Evolutionary conservation across 1,284 basidiomycete species (phyloP).

Genomic region (Ustilago curta): DNA sequence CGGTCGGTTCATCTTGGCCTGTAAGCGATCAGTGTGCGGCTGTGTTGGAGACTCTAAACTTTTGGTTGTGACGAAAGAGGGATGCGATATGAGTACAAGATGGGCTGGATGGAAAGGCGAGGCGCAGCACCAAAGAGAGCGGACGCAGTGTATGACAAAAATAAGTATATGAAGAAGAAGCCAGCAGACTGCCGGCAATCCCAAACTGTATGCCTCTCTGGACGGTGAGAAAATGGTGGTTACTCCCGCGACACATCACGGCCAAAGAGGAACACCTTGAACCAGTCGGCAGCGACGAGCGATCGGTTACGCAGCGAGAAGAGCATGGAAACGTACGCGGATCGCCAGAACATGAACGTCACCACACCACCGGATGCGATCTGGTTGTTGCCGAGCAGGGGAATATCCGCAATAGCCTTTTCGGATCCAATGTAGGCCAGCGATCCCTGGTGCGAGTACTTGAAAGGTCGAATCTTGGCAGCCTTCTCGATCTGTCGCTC

Average conservation of each 20-base stretch:
- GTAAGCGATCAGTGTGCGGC: neutral
- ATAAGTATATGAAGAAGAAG: neutral
- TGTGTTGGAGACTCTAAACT: neutral
- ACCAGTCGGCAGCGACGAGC: conserved; percentile 62
- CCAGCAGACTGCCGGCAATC: neutral
- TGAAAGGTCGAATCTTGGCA: conserved; percentile 59
- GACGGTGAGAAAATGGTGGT: neutral
- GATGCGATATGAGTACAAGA: conserved; percentile 21
- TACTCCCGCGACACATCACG: conserved; percentile 55
- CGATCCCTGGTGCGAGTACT: conserved; percentile 62
- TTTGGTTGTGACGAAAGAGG: conserved; percentile 14
- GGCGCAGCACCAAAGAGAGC: neutral
- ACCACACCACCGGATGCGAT: conserved; percentile 58
- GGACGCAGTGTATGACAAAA: neutral
- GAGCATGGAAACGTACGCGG: conserved; percentile 60
- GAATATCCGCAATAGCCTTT: conserved; percentile 63
- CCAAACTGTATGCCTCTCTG: too few species aligned
- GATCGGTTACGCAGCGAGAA: conserved; percentile 61
- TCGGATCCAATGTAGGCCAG: conserved; percentile 65
- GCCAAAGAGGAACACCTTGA: conserved; percentile 56
- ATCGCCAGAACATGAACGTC: conserved; percentile 60
- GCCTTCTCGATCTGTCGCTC: conserved; percentile 60
- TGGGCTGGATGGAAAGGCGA: neutral
- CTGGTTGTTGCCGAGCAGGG: conserved; percentile 49
- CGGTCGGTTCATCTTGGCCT: neutral